phyloP scores from a whole-genome alignment of 108 stramenopile species.

The Poteriospumella lacustris region DNA sequence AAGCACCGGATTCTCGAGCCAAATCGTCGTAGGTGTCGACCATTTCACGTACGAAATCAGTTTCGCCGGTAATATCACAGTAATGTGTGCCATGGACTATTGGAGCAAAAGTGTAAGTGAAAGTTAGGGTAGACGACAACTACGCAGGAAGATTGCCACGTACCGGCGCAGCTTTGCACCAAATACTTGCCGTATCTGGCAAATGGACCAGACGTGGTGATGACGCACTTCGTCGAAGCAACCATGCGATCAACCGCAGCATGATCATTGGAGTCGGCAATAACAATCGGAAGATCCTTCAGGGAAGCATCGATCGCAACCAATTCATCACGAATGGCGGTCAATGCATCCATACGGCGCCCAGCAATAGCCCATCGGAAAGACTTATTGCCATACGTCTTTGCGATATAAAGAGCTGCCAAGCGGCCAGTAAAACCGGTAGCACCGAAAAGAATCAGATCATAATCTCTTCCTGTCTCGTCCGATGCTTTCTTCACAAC shows the following conservation, averaged over 20 bases:
- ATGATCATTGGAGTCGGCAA: conserved; percentile 46
- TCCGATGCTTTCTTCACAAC: not conserved
- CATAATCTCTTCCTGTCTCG: not conserved
- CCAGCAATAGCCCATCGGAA: conserved; percentile 68
- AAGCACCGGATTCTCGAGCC: conserved; percentile 59
- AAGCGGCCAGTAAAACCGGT: conserved; percentile 78
- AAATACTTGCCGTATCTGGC: conserved; percentile 62
- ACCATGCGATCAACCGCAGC: conserved; percentile 63
- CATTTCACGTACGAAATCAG: conserved; percentile 70
- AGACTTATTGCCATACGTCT: conserved; percentile 12
- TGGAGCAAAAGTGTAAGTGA: not conserved
- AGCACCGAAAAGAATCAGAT: conserved; percentile 73
- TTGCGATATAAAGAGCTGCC: conserved; percentile 50
- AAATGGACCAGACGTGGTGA: conserved; percentile 81
- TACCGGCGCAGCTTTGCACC: conserved; percentile 67
- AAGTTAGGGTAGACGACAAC: not conserved
- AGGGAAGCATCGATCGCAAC: conserved; percentile 51
- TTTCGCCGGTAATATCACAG: conserved; percentile 87
- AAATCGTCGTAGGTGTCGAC: conserved; percentile 51
- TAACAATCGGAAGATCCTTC: conserved; percentile 32
- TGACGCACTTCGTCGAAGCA: conserved; percentile 62
- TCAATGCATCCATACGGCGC: conserved; percentile 27
- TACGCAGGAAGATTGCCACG: not conserved
- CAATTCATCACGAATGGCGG: conserved; percentile 32
- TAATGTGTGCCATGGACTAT: conserved; percentile 66